These are phyloP conservation scores for Leishmania turanica DNA, from an alignment of 208 protist genomes.

Conservation along the genomic window DNA sequence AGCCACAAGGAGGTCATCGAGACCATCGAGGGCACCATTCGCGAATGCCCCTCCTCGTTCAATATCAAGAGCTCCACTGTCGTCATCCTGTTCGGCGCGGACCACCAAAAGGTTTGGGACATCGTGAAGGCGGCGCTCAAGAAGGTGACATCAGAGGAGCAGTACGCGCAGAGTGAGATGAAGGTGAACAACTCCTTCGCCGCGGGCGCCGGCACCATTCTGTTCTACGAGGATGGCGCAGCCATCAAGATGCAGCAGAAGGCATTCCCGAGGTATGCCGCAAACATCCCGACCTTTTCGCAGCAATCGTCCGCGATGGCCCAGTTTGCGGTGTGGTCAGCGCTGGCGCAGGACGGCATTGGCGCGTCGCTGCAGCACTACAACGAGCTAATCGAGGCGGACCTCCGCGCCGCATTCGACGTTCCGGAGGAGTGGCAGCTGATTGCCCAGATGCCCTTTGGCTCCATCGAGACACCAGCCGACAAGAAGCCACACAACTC, in stretches of 20 bases:
- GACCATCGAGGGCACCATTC: constrained; percentile 40
- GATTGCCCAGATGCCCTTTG: constrained; percentile 68
- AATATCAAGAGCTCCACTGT: constrained; percentile 59
- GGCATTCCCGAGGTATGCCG: constrained; percentile 45
- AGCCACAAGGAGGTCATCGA: constrained; percentile 30
- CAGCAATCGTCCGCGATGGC: constrained; percentile 54
- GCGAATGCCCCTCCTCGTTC: constrained; percentile 51
- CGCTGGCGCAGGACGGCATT: constrained; percentile 44
- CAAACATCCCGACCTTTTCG: constrained; percentile 46
- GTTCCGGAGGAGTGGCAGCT: constrained; percentile 51
- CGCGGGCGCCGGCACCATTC: constrained; percentile 51
- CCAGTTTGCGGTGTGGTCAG: constrained; percentile 61
- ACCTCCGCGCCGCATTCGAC: constrained; percentile 34
- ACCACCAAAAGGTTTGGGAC: constrained; percentile 61
- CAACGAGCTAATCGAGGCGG: constrained; percentile 43
- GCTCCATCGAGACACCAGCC: constrained; percentile 41
- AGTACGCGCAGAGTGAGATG: constrained; percentile 30
- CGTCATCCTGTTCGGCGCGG: constrained; percentile 54
- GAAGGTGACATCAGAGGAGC: constrained; percentile 31
- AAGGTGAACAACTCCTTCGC: constrained; percentile 56
- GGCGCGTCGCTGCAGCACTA: constrained; percentile 64
- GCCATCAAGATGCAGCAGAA: constrained; percentile 46
- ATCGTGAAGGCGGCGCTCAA: constrained; percentile 46
- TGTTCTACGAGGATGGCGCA: constrained; percentile 59
- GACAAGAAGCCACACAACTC: constrained; percentile 40